These are phyloP conservation scores for Cutaneotrichosporon sp. DNA, from an alignment of 1,284 basidiomycete genomes.

Conservation along the genomic window DNA sequence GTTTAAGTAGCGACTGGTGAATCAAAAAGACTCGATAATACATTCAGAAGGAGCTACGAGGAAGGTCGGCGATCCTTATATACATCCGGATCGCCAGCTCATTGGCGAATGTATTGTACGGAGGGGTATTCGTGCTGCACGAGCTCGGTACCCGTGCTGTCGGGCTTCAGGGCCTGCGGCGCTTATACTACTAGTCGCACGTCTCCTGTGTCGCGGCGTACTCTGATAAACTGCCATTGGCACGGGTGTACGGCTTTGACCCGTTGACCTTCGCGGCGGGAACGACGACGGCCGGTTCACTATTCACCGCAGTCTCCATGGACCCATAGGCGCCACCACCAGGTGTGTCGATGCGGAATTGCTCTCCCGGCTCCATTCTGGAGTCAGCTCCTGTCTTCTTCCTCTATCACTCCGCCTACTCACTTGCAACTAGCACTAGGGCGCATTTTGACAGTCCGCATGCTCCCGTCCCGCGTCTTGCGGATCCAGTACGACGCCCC, in stretches of 20 bases:
- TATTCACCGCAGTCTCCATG: neutral
- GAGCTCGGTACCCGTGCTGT: too few species aligned
- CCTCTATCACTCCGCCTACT: neutral
- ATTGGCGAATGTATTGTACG: too few species aligned
- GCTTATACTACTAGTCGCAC: neutral
- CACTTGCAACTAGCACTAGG: neutral
- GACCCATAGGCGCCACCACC: constrained; percentile 31
- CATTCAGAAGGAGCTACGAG: too few species aligned
- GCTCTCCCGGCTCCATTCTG: constrained; percentile 24
- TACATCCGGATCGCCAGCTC: too few species aligned
- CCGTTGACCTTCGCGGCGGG: neutral
- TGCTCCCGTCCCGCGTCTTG: constrained; percentile 59
- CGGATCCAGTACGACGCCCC: constrained; percentile 32
- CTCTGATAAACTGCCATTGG: constrained; percentile 7
- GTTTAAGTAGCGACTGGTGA: too few species aligned
- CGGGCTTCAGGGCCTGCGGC: too few species aligned
- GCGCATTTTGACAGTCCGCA: constrained; percentile 1
- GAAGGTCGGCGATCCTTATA: too few species aligned
- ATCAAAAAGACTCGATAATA: too few species aligned
- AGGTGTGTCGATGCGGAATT: constrained; percentile 29
- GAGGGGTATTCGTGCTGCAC: too few species aligned
- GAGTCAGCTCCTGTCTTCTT: constrained; percentile 21
- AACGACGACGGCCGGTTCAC: too few species aligned
- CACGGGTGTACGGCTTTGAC: neutral
- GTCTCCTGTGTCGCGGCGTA: constrained; percentile 4